Evolutionary conservation across 176 grass and related monocot genomes (phyloP).

Genomic region (Aechmea fasciata): DNA sequence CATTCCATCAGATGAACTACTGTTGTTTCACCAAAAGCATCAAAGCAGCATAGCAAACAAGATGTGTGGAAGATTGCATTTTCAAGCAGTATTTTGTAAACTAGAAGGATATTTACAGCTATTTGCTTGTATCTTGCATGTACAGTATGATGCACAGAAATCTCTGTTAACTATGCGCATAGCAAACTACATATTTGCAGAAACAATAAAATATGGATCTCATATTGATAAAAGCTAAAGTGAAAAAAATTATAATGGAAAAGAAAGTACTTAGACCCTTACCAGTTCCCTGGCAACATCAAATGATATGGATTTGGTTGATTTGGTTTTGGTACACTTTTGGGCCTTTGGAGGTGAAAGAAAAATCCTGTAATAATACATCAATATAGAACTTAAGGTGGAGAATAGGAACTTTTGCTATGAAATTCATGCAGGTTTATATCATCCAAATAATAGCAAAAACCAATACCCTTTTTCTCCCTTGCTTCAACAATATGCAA

Average conservation of each 20-base stretch:
- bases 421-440: conserved; percentile 13
- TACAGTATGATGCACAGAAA: too few relatives aligned
- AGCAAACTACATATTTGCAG: too few relatives aligned
- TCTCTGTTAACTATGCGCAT: too few relatives aligned
- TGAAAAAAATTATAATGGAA: background rate
- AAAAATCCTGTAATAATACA: conserved; percentile 35
- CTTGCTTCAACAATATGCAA: background rate
- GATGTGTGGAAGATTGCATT: too few relatives aligned
- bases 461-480: background rate
- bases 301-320: conserved; percentile 35
- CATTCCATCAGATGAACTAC: too few relatives aligned
- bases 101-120: too few relatives aligned
- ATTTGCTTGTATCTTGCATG: too few relatives aligned
- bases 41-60: too few relatives aligned
- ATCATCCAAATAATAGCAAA: conserved; percentile 7
- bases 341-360: conserved; percentile 42
- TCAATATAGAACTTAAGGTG: conserved; percentile 17
- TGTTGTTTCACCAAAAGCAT: too few relatives aligned
- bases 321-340: conserved; percentile 15
- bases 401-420: background rate
- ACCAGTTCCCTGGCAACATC: conserved; percentile 46
- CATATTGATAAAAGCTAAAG: too few relatives aligned
- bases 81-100: too few relatives aligned
- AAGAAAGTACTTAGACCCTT: conserved; percentile 21
- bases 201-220: too few relatives aligned